Percentiles rank a stretch among this genome's conserved stretches.
These are phyloP conservation scores for Pythium dissimile DNA, from an alignment of 352 stramenopile species.

Conservation along the genomic window DNA sequence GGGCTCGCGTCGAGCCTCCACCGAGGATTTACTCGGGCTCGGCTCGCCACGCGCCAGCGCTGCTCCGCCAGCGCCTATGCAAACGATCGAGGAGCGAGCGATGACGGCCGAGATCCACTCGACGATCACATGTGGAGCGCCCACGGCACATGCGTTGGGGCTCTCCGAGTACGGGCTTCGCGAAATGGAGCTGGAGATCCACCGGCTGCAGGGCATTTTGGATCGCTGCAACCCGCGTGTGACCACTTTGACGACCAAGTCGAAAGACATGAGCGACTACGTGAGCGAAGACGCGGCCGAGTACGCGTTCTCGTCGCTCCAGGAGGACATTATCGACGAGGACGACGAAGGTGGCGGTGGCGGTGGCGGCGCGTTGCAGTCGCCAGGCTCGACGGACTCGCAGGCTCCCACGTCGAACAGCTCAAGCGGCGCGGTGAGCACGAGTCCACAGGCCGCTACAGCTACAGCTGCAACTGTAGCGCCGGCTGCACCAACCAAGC, in stretches of 20 bases:
- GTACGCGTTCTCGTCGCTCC: conserved; percentile 47
- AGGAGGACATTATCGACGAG: conserved; percentile 36
- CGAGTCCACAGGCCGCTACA: conserved; percentile 14
- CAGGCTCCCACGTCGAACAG: conserved; percentile 10
- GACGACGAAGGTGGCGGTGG: conserved; percentile 30
- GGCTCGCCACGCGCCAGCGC: conserved; percentile 10
- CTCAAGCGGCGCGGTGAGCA: conserved; percentile 19
- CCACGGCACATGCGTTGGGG: conserved; percentile 78
- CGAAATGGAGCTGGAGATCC: conserved; percentile 82
- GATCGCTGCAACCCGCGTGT: conserved; percentile 55
- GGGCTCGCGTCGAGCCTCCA: conserved; percentile 32
- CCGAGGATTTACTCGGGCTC: conserved; percentile 54
- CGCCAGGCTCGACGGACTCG: background rate
- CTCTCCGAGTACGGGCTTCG: conserved; percentile 69
- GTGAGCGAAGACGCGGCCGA: conserved; percentile 50
- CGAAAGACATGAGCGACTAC: conserved; percentile 27
- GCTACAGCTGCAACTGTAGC: no score
- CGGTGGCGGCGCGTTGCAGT: no score
- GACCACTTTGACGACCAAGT: conserved; percentile 8
- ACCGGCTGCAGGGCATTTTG: conserved; percentile 54
- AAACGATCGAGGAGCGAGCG: conserved; percentile 23
- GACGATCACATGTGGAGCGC: conserved; percentile 77
- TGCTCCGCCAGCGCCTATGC: background rate
- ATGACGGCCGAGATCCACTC: conserved; percentile 56
- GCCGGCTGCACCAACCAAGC: conserved; percentile 2